These are phyloP conservation scores for Gossypium rotundifolium DNA, from an alignment of 345 rosid species.

Conservation along the genomic window DNA sequence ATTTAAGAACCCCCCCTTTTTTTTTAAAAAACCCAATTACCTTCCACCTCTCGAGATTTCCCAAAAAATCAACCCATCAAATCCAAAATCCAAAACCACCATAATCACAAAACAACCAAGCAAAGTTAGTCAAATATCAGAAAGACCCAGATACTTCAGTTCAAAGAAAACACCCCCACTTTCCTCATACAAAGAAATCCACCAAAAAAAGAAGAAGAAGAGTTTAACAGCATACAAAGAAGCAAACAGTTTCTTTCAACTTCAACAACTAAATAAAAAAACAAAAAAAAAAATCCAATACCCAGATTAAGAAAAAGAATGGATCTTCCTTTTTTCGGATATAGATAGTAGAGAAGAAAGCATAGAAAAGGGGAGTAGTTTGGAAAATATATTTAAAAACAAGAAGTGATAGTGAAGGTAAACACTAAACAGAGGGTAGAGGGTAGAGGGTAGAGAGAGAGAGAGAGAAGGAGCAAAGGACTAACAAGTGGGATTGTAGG, in stretches of 20 bases:
- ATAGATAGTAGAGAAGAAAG: slow-evolving; percentile 11
- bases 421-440: slow-evolving; percentile 1
- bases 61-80: slow-evolving; percentile 22
- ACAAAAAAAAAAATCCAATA: slow-evolving; percentile 9
- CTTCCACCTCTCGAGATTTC: slow-evolving; percentile 15
- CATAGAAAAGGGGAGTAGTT: slow-evolving; percentile 23
- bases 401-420: slow-evolving; percentile 14
- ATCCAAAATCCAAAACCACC: slow-evolving; percentile 25
- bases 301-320: slow-evolving; percentile 11
- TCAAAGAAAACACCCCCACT: slow-evolving; percentile 22
- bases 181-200: not conserved
- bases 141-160: slow-evolving; percentile 34
- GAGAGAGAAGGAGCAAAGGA: slow-evolving; percentile 22
- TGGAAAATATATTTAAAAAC: not conserved
- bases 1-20: slow-evolving; percentile 13
- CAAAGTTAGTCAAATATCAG: slow-evolving; percentile 20
- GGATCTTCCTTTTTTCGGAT: slow-evolving; percentile 20
- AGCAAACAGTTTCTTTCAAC: not conserved
- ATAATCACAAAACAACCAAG: slow-evolving; percentile 30
- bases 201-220: not conserved
- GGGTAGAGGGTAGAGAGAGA: slow-evolving; percentile 19
- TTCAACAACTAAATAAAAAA: not conserved
- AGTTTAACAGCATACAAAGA: not conserved
- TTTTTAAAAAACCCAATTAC: not conserved
- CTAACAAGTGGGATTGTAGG: slow-evolving; percentile 45